Evolutionary conservation across 768 basidiomycete species (phyloP), one percentile per base, ranked within the genome.

Genomic region (Saitozyma sp.): DNA sequence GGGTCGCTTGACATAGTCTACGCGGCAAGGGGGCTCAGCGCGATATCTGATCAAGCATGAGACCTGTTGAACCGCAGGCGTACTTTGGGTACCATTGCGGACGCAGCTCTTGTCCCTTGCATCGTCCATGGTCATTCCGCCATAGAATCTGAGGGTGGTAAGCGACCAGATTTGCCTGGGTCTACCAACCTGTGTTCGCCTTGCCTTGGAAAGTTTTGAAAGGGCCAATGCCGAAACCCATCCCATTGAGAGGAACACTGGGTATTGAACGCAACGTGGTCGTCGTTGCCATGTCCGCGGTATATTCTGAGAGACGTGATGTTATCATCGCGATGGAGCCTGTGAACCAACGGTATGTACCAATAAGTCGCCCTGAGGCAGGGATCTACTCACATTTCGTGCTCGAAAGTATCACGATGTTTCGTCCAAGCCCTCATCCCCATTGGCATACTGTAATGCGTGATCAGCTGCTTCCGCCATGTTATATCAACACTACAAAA

Each of bases 1-100:
- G 2, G 62, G 62, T 53, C 58, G 46, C 3, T 48, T 46, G 29
- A 49, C 63, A 41, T 50, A 68, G 55, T 68, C 67, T 68, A 29
- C 17, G n/a, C 2, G 19, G 7, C 8, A 11, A 11, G 17, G 37
- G n/a, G 20, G 11, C n/a, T 11, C n/a, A 13, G 11, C 11, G 7
- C 1, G n/a, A n/a, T n/a, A n/a, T n/a, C n/a, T n/a, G n/a, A n/a
- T n/a, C n/a, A n/a, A n/a, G n/a, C n/a, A n/a, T n/a, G n/a, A n/a
- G n/a, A n/a, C n/a, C n/a, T n/a, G n/a, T n/a, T n/a, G n/a, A n/a
- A n/a, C n/a, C n/a, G n/a, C n/a, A n/a, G 20, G n/a, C 20, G 53
- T 14, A 53, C 46, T 48, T 48, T 54, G 17, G 6, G 10, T 39
- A n/a, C 17, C 29, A 39, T 41, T 17, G n/a, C n/a, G n/a, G 40